A percentile compares a stretch with the other conserved stretches of the same genome.
Conservation (phyloP, 495 filamentous ascomycete genomes). For the Aspergillus diversus region DNA sequence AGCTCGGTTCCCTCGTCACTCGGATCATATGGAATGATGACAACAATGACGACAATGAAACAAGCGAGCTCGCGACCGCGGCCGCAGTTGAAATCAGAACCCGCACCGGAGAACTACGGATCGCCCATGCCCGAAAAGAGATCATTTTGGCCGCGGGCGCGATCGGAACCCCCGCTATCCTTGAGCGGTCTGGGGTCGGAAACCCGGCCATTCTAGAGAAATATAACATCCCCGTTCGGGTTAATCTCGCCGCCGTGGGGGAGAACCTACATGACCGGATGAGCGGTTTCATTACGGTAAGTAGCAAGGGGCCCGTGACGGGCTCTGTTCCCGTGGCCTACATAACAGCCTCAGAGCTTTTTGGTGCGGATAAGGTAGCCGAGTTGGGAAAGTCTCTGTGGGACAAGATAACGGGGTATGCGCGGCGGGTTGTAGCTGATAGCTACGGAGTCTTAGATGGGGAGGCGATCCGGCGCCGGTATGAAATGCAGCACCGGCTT, state of each 20-base stretch:
- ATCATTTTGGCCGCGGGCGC: conserved; percentile 5
- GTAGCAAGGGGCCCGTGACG: not conserved
- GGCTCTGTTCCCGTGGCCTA: not conserved
- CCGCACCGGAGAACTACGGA: not conserved
- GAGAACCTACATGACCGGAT: conserved; percentile 4
- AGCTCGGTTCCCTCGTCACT: too few relatives aligned
- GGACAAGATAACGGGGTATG: too few relatives aligned
- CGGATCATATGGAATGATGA: too few relatives aligned
- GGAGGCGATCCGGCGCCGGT: too few relatives aligned
- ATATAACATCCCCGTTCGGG: not conserved
- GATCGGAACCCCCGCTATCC: not conserved
- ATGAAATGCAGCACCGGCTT: too few relatives aligned
- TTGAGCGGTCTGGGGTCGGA: conserved; percentile 5
- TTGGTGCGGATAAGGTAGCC: not conserved
- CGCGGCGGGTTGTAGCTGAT: too few relatives aligned
- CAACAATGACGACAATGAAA: too few relatives aligned
- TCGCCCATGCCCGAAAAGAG: conserved; percentile 2
- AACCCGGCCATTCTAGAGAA: not conserved
- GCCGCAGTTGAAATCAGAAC: too few relatives aligned
- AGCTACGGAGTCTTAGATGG: too few relatives aligned
- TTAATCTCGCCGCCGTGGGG: not conserved
- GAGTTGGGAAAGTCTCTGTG: not conserved
- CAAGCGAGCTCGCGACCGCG: too few relatives aligned
- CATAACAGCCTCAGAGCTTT: not conserved
- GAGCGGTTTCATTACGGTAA: not conserved